phyloP scores from a whole-genome alignment of 768 basidiomycete genomes.

The Pholiota molesta region DNA sequence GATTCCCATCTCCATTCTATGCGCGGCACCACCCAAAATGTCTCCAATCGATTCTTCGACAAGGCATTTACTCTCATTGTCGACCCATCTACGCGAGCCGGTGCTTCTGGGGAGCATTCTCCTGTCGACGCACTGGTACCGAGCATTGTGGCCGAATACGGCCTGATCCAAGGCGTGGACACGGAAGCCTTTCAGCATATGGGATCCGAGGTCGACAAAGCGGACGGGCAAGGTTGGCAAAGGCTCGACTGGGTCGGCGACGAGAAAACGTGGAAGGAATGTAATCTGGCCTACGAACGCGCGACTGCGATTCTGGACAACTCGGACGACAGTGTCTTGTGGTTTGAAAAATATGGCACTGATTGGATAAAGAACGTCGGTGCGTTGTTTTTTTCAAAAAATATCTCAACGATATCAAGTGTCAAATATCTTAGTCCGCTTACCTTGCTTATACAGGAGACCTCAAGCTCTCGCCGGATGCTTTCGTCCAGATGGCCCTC shows the following conservation, averaged over 20 bases:
- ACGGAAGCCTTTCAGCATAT: constrained; percentile 37
- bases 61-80: constrained; percentile 84
- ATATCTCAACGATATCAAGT: background rate
- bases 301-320: constrained; percentile 66
- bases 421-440: background rate
- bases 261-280: constrained; percentile 56
- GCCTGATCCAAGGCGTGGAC: constrained; percentile 70
- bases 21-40: constrained; percentile 61
- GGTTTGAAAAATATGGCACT: constrained; percentile 81
- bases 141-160: constrained; percentile 84
- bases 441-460: constrained; percentile 8
- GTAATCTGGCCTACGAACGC: constrained; percentile 55
- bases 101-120: constrained; percentile 89
- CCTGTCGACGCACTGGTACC: constrained; percentile 90
- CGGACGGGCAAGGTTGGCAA: constrained; percentile 46
- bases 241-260: constrained; percentile 79
- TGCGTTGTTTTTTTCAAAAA: constrained; percentile 34
- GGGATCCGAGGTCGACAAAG: constrained; percentile 12
- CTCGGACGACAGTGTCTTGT: constrained; percentile 83
- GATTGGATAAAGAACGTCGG: constrained; percentile 85
- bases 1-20: constrained; percentile 79
- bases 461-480: constrained; percentile 67
- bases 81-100: constrained; percentile 83
- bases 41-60: constrained; percentile 88
- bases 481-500: constrained; percentile 88